phyloP scores from a whole-genome alignment of 306 rosid species.

The Parietaria judaica region DNA sequence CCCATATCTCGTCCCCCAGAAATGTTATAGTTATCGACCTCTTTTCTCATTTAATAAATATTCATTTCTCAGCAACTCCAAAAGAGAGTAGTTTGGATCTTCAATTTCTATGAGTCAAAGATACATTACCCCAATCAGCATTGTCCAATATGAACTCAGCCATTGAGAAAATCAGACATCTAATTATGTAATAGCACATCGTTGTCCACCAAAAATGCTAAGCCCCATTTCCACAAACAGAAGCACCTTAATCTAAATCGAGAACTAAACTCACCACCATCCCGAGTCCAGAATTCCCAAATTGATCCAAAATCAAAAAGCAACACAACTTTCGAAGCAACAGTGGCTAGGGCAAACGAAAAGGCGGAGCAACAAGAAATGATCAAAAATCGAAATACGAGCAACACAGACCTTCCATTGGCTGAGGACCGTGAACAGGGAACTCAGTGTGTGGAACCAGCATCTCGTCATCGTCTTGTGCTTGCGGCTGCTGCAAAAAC shows the following conservation, averaged over 20 bases:
- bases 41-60: no score
- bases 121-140: background rate
- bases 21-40: no score
- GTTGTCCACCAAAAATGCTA: background rate
- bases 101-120: background rate
- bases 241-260: background rate
- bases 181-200: background rate
- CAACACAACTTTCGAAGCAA: background rate
- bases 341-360: background rate
- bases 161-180: background rate
- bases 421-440: conserved; percentile 40
- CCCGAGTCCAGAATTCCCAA: background rate
- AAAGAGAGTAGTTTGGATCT: no score
- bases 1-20: no score
- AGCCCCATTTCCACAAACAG: conserved; percentile 1
- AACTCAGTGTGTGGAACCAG: conserved; percentile 33
- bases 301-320: background rate
- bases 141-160: background rate
- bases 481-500: conserved; percentile 26
- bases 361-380: background rate
- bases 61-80: no score
- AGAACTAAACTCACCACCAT: background rate
- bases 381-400: background rate
- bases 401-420: conserved; percentile 39
- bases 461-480: conserved; percentile 45